These are phyloP conservation scores for Collybiopsis luxurians DNA, from an alignment of 768 basidiomycete genomes.

Conservation along the genomic window DNA sequence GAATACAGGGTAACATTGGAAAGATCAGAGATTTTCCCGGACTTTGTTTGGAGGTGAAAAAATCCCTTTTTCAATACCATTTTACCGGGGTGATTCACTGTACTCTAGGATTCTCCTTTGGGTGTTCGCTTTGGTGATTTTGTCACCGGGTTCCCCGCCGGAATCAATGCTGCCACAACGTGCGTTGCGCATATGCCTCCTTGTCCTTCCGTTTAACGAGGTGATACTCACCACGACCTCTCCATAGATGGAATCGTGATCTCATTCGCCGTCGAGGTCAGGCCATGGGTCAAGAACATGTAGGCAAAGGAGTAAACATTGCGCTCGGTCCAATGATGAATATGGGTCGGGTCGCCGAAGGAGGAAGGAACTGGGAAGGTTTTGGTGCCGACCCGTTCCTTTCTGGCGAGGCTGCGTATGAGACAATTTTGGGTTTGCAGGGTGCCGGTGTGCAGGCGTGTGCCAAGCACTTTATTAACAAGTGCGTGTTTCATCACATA, in stretches of 20 bases:
- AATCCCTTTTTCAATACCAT: too few relatives aligned
- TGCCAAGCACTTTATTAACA: constrained; percentile 81
- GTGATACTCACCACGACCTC: neutral
- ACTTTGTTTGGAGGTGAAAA: constrained; percentile 62
- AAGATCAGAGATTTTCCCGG: constrained; percentile 59
- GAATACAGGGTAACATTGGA: constrained; percentile 48
- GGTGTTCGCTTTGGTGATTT: constrained; percentile 77
- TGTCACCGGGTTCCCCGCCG: constrained; percentile 81
- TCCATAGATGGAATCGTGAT: constrained; percentile 64
- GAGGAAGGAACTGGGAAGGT: constrained; percentile 95
- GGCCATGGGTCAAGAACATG: constrained; percentile 81
- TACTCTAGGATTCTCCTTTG: constrained; percentile 51
- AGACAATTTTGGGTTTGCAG: constrained; percentile 85
- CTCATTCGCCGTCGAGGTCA: constrained; percentile 75
- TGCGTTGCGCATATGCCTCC: constrained; percentile 44
- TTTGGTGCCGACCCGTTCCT: constrained; percentile 91
- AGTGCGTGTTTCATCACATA: too few relatives aligned
- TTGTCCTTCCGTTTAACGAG: neutral
- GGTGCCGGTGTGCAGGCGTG: constrained; percentile 78
- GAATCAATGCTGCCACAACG: constrained; percentile 79
- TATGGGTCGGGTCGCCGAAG: constrained; percentile 54
- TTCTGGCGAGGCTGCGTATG: constrained; percentile 71
- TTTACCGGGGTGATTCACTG: neutral
- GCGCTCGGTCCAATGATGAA: constrained; percentile 47
- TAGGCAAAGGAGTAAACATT: constrained; percentile 80